Percentiles rank a stretch among this genome's conserved stretches.
Conservation (phyloP, 192 early-diverging fungal species). For the Backusella australiensis region DNA sequence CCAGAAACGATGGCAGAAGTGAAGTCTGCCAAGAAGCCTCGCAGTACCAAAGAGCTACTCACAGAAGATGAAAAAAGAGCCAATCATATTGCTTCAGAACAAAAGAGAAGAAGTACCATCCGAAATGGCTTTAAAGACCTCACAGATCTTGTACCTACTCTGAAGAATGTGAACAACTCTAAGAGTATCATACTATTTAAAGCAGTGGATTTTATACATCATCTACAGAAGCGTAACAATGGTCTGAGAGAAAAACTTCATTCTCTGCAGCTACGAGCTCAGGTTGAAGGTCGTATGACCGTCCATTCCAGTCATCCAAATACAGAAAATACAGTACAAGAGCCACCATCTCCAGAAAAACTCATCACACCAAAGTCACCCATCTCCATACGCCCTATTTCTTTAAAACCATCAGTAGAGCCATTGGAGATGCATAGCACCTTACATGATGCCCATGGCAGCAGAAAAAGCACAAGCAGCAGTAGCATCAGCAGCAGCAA, state of each 20-base stretch:
- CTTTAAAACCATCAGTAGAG: background rate
- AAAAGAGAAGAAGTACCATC: conserved; percentile 73
- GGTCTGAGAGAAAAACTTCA: conserved; percentile 24
- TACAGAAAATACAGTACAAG: background rate
- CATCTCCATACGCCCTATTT: background rate
- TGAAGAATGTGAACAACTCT: conserved; percentile 68
- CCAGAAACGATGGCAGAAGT: background rate
- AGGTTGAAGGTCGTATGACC: conserved; percentile 29
- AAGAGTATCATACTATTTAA: conserved; percentile 70
- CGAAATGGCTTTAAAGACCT: conserved; percentile 91
- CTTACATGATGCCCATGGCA: background rate
- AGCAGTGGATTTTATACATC: conserved; percentile 64
- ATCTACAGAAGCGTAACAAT: conserved; percentile 57
- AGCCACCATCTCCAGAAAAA: background rate
- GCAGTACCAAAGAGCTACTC: conserved; percentile 54
- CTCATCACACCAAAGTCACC: background rate
- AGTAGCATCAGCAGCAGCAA: background rate
- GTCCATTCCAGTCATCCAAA: background rate
- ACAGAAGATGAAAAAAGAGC: conserved; percentile 76
- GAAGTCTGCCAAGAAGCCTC: background rate
- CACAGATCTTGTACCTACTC: conserved; percentile 80
- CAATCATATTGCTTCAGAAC: conserved; percentile 77
- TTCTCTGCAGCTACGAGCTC: conserved; percentile 30
- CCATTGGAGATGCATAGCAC: background rate
- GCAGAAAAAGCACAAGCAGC: background rate